These are phyloP conservation scores for Leccinum aurantiacum DNA, from an alignment of 768 basidiomycete species.

Conservation along the genomic window DNA sequence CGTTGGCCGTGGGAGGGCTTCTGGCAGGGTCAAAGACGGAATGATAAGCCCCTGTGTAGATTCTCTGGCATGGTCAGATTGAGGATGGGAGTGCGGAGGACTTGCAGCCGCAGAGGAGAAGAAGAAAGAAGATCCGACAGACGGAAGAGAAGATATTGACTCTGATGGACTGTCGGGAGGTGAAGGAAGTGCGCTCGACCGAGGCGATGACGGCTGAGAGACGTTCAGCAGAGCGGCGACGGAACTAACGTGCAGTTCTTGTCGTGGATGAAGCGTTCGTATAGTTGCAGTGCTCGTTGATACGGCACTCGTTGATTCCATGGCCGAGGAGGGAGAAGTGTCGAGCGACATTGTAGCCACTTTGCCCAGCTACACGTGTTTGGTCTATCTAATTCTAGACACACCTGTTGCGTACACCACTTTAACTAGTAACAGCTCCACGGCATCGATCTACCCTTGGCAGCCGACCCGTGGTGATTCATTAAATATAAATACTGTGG, in stretches of 20 bases:
- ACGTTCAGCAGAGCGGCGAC: conserved; percentile 7
- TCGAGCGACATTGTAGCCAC: conserved; percentile 11
- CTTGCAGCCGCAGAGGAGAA: conserved; percentile 73
- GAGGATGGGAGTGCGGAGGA: conserved; percentile 52
- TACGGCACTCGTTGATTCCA: conserved; percentile 24
- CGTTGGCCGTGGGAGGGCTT: conserved; percentile 61
- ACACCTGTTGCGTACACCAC: neutral
- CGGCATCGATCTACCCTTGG: neutral
- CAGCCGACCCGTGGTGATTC: neutral
- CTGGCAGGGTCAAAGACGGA: conserved; percentile 64
- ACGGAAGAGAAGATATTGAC: conserved; percentile 69
- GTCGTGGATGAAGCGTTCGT: conserved; percentile 34
- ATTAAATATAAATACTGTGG: neutral
- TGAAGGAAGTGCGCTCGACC: conserved; percentile 51
- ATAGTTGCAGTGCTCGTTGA: conserved; percentile 42
- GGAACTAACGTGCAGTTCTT: conserved; percentile 15
- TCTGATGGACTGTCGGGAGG: conserved; percentile 63
- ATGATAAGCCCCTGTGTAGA: conserved; percentile 61
- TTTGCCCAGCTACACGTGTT: conserved; percentile 34
- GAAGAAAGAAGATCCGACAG: conserved; percentile 73
- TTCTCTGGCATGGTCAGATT: conserved; percentile 40
- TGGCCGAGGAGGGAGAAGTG: conserved; percentile 12
- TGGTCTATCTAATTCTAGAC: conserved; percentile 17
- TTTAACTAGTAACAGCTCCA: neutral
- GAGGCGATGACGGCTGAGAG: conserved; percentile 49